A percentile compares a stretch with the other conserved stretches of the same genome.
phyloP scores from a whole-genome alignment of 192 early-diverging fungal species.

The Rhizophagus prolifer region DNA sequence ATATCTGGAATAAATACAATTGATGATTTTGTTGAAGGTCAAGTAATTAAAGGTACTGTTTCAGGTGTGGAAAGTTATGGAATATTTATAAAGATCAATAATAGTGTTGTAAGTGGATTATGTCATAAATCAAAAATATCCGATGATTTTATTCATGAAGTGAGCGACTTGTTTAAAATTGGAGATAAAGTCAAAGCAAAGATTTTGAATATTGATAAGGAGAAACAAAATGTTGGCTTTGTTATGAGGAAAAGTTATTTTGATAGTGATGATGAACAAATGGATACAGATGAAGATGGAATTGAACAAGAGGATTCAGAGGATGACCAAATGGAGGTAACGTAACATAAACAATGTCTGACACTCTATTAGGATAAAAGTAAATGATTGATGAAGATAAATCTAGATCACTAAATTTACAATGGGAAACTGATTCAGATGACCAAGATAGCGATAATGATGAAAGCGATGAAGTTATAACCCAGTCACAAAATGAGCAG shows the following conservation, averaged over 20 bases:
- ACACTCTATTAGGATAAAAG: too few relatives aligned
- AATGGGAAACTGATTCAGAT: constrained; percentile 34
- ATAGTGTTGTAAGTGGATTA: constrained; percentile 73
- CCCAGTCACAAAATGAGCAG: constrained; percentile 32
- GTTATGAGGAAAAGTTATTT: constrained; percentile 89
- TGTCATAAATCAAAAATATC: constrained; percentile 86
- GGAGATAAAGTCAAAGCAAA: constrained; percentile 84
- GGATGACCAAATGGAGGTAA: constrained; percentile 35
- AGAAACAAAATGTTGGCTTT: constrained; percentile 68
- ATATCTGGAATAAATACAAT: constrained; percentile 33
- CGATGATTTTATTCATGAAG: constrained; percentile 70
- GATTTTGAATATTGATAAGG: constrained; percentile 71
- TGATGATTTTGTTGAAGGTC: constrained; percentile 63
- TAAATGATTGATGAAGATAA: constrained; percentile 32
- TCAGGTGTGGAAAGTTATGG: constrained; percentile 73
- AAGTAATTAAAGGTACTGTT: constrained; percentile 79
- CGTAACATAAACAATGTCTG: background rate
- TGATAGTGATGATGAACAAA: constrained; percentile 43
- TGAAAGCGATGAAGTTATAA: constrained; percentile 36
- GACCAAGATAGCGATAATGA: constrained; percentile 27
- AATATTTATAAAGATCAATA: constrained; percentile 79
- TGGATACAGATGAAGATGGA: constrained; percentile 29
- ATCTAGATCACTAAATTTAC: constrained; percentile 28
- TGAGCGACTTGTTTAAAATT: constrained; percentile 73
- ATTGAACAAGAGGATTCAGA: constrained; percentile 38